Base-by-base conservation (phyloP, 345 rosid species). In the Reutealis trisperma region DNA sequence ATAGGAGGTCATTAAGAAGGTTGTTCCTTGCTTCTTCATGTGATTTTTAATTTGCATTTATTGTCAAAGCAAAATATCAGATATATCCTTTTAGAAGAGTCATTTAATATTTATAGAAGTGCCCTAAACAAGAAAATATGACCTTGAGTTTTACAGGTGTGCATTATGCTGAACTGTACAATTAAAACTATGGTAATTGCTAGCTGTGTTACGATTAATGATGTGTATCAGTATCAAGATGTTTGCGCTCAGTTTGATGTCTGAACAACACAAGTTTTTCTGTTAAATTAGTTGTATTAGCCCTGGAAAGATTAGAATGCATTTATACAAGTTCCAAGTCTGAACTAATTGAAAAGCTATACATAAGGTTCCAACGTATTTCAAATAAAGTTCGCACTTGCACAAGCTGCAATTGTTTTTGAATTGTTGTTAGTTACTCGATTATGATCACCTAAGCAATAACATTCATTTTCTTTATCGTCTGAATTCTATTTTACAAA, bases 21-120 rank as follows among this genome's bases (percentile, higher is more conserved):
- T 44, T 64, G 94, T 30, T 75, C 42, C 21, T 75, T 41, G 64
- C 19, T 54, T 57, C 42, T 57, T 57, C 18, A 21, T 1, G 42
- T 30, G 37, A n/a, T 24, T 14, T 27, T 37, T 54, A 57, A 5
- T 74, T 12, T 44, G 71, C 71, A 59, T 0, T 15, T 32, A 14
- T 63, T 18, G 8, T 63, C 45, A 34, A 15, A 9, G 18, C 45
- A 63, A 63, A 32, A 22, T 22, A 0, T 2, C 19, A 16, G 18
- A 47, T n/a, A 8, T 47, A 18, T 49, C 11, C 59, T 25, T 16
- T 16, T 16, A 47, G 55, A 22, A 13, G 57, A 25, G 32, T 25
- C 19, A 47, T 8, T 16, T 37, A 68, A 47, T 37, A 21, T 65
- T 65, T 41, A 34, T 7, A 19, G 24, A 37, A 45, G 7, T 37